Conservation (phyloP, 169 alveolate genomes). For the Cystoisospora suis region DNA sequence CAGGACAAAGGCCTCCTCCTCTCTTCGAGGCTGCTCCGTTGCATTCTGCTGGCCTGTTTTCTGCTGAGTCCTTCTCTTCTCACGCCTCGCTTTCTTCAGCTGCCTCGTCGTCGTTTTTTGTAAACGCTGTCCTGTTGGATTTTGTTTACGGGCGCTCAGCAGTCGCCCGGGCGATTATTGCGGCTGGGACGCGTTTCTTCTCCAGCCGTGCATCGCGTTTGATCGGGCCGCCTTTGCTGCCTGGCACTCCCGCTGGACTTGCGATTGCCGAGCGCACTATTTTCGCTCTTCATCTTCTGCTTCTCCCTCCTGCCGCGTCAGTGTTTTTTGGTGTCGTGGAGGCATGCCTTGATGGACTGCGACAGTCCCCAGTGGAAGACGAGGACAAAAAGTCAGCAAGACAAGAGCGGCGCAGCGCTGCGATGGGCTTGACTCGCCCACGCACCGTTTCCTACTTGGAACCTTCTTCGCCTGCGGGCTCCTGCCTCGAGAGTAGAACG, state of each 20-base stretch:
- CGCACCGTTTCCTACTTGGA: too few relatives aligned
- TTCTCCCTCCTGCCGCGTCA: background rate
- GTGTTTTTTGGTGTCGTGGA: background rate
- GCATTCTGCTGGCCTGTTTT: too few relatives aligned
- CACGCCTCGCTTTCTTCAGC: background rate
- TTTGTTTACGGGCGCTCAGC: background rate
- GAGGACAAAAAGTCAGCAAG: background rate
- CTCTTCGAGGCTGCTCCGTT: too few relatives aligned
- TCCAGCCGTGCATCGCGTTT: background rate
- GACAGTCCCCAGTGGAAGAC: background rate
- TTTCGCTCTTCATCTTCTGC: background rate
- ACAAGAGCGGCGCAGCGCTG: background rate
- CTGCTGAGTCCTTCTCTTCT: background rate
- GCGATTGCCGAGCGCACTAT: slow-evolving; percentile 9
- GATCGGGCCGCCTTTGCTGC: slow-evolving; percentile 9
- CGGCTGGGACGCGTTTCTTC: background rate
- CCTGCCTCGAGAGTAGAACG: too few relatives aligned
- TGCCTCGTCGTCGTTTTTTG: background rate
- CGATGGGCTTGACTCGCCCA: too few relatives aligned
- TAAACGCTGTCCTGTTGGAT: background rate
- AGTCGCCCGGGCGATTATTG: background rate
- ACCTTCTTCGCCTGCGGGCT: too few relatives aligned
- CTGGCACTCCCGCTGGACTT: background rate
- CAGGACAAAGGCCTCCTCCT: too few relatives aligned
- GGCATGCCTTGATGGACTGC: background rate